Base-by-base conservation (phyloP, 2,329 filamentous ascomycete genomes). In the Arachnomyces sp. region DNA sequence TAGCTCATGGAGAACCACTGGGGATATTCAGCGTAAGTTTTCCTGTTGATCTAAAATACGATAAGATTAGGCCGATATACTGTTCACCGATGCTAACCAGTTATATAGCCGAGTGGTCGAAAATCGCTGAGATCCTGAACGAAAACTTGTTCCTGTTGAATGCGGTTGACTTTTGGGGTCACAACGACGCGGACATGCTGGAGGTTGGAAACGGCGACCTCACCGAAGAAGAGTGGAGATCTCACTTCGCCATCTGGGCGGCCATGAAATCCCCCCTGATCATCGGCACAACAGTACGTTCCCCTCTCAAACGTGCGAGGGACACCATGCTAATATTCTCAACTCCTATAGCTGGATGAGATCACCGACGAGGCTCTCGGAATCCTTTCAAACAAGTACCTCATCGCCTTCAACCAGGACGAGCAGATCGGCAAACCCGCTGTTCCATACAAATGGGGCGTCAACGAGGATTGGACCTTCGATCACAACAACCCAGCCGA, bases 221-320 rank as follows among this genome's bases (percentile, higher is more conserved):
- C 33, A 72, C 66, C 0, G 29, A 56, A 1, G 62, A 59, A 1
- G 71, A 76, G 56, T 65, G 65, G 25, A 58, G 69, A 13, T 66
- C 67, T 2, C 72, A 75, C 47, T 75, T 75, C 48, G 67, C 68
- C 3, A 51, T 75, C 3, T 76, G 73, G 73, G 68, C 67, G 0
- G 62, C 62, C 1, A 64, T 75, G 57, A 74, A 73, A 51, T 64
- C 62, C 3, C 71, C 72, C 0, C 48, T 76, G 14, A 62, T 75
- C 16, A 72, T 75, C 34, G 70, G 72, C 9, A 61, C 59, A 11
- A 42, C 53, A 3, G 59, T 63, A 53, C 11, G 42, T 45, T 13
- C 12, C n/a, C n/a, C n/a, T n/a, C 21, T 25, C 5, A 9, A 9
- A 9, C 21, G 5, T 7, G 11, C 11, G 21, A 29, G 1, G 12